Conservation (phyloP, 2,329 filamentous ascomycete species). For the Colletotrichum echinochloae region DNA sequence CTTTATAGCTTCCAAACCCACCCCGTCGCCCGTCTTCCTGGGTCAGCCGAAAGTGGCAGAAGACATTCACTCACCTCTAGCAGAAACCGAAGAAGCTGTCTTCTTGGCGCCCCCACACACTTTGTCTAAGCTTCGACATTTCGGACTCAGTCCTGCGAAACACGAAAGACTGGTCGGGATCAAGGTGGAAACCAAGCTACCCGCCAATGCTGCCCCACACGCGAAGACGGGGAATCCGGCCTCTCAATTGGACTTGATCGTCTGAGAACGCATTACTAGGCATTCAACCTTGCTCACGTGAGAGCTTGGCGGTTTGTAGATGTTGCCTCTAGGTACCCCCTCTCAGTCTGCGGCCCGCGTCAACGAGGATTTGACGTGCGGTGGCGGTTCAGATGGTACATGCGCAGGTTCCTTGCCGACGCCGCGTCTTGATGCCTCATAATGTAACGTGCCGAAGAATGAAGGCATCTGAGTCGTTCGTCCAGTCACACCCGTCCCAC, state of each 20-base stretch:
- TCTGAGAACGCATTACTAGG: not conserved
- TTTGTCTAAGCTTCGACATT: constrained; percentile 13
- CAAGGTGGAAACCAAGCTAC: constrained; percentile 24
- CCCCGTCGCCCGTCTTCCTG: constrained; percentile 9
- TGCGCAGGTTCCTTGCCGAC: constrained; percentile 19
- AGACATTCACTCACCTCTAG: constrained; percentile 23
- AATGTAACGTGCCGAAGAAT: constrained; percentile 36
- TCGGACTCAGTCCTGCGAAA: constrained; percentile 14
- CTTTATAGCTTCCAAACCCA: constrained; percentile 28
- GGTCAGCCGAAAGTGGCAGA: constrained; percentile 23
- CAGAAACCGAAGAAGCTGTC: constrained; percentile 19
- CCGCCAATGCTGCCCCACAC: constrained; percentile 26
- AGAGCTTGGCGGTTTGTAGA: constrained; percentile 24
- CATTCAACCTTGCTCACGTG: constrained; percentile 3
- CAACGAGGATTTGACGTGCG: not conserved
- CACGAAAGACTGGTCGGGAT: constrained; percentile 25
- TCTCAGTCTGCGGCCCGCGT: constrained; percentile 4
- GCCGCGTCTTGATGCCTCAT: constrained; percentile 20
- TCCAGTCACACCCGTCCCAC: constrained; percentile 37
- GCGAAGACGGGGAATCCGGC: constrained; percentile 16
- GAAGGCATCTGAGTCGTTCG: constrained; percentile 34
- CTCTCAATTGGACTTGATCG: not conserved
- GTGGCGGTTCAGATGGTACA: constrained; percentile 20
- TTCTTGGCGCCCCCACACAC: constrained; percentile 36
- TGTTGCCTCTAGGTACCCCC: constrained; percentile 6